Evolutionary conservation across 192 early-diverging fungal genomes (phyloP).

Genomic region (Chytriomyces sp.): DNA sequence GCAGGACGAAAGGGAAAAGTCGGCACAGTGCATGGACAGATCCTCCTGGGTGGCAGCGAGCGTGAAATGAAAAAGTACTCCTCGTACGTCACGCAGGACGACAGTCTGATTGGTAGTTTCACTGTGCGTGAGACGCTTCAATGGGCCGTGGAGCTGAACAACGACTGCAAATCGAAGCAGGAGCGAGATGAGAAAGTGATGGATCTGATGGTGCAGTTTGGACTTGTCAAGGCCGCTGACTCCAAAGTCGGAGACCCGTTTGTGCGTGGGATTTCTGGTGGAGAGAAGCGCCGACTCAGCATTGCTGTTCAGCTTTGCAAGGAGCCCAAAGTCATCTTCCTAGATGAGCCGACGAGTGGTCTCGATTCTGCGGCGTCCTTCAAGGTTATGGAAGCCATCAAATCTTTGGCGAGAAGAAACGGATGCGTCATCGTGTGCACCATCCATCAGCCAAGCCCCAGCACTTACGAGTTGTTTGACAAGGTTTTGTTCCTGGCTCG

Average conservation of each 20-base stretch:
- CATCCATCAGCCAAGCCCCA: conserved; percentile 82
- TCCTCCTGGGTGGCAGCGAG: conserved; percentile 36
- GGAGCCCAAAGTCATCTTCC: conserved; percentile 57
- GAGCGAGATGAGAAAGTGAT: conserved; percentile 64
- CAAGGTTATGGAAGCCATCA: conserved; percentile 57
- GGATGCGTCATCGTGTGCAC: conserved; percentile 63
- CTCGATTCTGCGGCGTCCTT: conserved; percentile 66
- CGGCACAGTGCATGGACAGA: conserved; percentile 22
- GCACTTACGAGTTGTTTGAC: conserved; percentile 79
- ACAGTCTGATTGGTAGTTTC: conserved; percentile 50
- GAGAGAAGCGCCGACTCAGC: conserved; percentile 81
- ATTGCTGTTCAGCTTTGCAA: conserved; percentile 75
- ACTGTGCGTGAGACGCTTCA: conserved; percentile 65
- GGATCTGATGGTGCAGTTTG: conserved; percentile 60
- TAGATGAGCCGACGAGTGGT: conserved; percentile 70
- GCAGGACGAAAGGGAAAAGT: conserved; percentile 16
- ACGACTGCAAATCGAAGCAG: conserved; percentile 20
- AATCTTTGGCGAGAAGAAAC: not conserved
- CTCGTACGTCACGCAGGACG: conserved; percentile 41
- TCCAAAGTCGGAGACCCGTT: conserved; percentile 69
- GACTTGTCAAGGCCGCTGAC: conserved; percentile 57
- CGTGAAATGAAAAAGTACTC: conserved; percentile 38
- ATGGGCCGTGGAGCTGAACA: conserved; percentile 21
- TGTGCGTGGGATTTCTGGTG: conserved; percentile 76
- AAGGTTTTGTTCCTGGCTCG: conserved; percentile 73